Base-by-base conservation (phyloP, 192 early-diverging fungal genomes). In the Coemansia sp. region DNA sequence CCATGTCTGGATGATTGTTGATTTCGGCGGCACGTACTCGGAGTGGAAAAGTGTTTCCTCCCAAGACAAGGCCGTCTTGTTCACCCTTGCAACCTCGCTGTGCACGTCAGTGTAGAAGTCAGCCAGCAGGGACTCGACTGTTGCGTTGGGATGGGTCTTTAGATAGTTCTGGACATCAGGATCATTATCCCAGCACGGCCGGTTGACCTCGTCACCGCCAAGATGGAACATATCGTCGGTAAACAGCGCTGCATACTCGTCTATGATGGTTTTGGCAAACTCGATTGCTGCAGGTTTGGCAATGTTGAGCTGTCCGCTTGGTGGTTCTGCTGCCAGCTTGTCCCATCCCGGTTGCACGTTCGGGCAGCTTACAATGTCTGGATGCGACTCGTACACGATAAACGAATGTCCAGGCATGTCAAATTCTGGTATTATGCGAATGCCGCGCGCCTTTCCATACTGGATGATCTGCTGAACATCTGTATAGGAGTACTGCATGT, bases 341-440 rank as follows among this genome's bases (percentile, higher is more conserved):
- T 86, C 86, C 68, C 83, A 84, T 49, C 61, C 70, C 59, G 89
- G 89, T 77, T 86, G 87, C 48, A 76, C 77, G 42, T 86, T 84
- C 53, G 70, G 56, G 59, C 87, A 92, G 61, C 82, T 77, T 66
- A 87, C 79, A 31, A 87, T 62, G 55, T 87, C 80, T 15, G 89
- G 86, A 37, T 83, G 75, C 35, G 67, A 71, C 71, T 84, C 68
- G 12, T 79, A 72, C 7, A 88, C 42, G 72, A 82, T 70, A 46
- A 63, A 76, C n/a, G 86, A 89, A 67, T 96, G 91, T 2, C 89
- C 90, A 12, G 93, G 92, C 82, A 93, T 92, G 71, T 97, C 94
- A 59, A 95, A 86, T 71, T 97, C 95, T 3, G 94, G 94, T 61
- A 96, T 91, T 20, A 97, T 77, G n/a, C 95, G 86, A 52, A 96